Evolutionary conservation across 2,329 filamentous ascomycete species (phyloP), one percentile per base, ranked within the genome.

Genomic region (Diaporthe sp.): DNA sequence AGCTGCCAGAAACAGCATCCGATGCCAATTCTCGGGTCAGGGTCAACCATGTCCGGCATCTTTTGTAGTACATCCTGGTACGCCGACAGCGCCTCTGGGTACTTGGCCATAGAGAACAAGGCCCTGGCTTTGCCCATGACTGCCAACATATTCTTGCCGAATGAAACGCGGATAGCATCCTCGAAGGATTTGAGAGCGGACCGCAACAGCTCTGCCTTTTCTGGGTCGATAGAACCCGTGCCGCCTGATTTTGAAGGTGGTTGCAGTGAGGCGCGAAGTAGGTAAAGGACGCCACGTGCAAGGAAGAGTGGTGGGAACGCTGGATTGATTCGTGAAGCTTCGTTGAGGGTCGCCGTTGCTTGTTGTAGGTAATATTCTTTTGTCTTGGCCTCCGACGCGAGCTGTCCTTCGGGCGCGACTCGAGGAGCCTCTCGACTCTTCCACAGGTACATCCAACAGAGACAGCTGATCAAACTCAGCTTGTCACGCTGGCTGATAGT

Each of bases 1-100:
- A 99, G 88, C 83, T 98, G 95, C 97, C 97, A 99, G 83, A 98
- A 93, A 86, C 97, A 99, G 84, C 95, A 97, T 60, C 97, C 97
- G 80, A 99, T 96, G 72, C 97, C 97, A 78, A 99, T 96, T 79
- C 97, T 91, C 78, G 97, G 97, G 83, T 99, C 97, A 0, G 97
- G 97, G 80, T 99, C 97, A 55, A 94, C 91, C 80, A 98, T 88
- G 78, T 95, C 92, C 2, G 97, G 97, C 87, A 96, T 95, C 83
- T 94, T 95, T 79, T 92, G 89, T 68, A 99, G 86, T 22, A 95
- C 95, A 75, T 95, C 93, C 84, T 99, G 97, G 82, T 98, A 99
- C 33, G 90, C 88, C 75, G 94, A 89, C 70, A 98, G 85, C 19
- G 97, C 94, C 71, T 98, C 95, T 0, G 92, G 89, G 80, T 94